A percentile compares a stretch with the other conserved stretches of the same genome.
Conservation (phyloP, 495 filamentous ascomycete species). For the Acidomyces sp. region DNA sequence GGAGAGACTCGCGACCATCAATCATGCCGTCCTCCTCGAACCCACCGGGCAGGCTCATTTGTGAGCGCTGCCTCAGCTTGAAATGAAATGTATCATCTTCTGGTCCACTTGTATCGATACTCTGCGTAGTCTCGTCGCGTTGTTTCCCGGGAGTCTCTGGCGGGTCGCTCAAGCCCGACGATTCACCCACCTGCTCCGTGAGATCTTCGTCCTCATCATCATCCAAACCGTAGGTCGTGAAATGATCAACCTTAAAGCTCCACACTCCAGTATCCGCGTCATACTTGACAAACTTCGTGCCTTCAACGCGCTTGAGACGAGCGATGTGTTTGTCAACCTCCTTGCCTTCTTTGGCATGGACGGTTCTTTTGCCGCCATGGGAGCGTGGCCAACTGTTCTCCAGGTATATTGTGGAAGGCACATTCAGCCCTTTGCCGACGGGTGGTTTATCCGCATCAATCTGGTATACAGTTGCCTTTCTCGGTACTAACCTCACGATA, state of each 20-base stretch:
- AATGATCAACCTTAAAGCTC: conserved; percentile 86
- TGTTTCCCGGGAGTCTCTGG: conserved; percentile 10
- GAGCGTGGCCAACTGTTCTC: conserved; percentile 83
- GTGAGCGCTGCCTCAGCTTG: conserved; percentile 10
- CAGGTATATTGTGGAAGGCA: conserved; percentile 70
- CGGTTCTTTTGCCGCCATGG: conserved; percentile 42
- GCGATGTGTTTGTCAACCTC: conserved; percentile 68
- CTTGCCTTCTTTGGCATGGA: conserved; percentile 41
- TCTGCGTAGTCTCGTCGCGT: conserved; percentile 13
- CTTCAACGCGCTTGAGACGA: conserved; percentile 58
- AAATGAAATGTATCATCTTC: conserved; percentile 19
- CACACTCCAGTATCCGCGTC: conserved; percentile 66
- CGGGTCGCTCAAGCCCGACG: conserved; percentile 13
- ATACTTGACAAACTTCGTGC: conserved; percentile 72
- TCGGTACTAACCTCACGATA: conserved; percentile 59
- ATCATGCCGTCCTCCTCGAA: conserved; percentile 4
- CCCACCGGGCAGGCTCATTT: conserved; percentile 14
- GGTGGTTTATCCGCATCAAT: conserved; percentile 60
- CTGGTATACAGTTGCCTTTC: conserved; percentile 77
- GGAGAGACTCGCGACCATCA: conserved; percentile 11
- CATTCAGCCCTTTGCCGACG: conserved; percentile 76
- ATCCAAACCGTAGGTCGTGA: conserved; percentile 87
- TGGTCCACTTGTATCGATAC: conserved; percentile 8
- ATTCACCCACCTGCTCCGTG: conserved; percentile 36
- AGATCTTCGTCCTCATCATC: conserved; percentile 50